These are phyloP conservation scores for Eudorina sp. DNA, from an alignment of 139 green algal species.

Conservation along the genomic window DNA sequence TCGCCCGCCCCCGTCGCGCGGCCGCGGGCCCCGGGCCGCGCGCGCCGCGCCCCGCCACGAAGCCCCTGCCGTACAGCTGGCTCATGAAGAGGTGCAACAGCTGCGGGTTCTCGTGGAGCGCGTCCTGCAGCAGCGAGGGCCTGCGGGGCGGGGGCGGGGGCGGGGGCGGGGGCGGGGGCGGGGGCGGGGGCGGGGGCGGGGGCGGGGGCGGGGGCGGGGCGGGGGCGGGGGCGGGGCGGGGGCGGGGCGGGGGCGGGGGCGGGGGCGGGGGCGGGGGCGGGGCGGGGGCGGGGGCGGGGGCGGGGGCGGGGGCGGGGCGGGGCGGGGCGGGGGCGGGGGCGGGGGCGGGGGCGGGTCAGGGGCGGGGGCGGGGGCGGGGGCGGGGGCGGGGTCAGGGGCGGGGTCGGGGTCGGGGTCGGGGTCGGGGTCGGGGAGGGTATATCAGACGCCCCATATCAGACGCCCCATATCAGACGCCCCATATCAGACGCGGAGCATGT, in stretches of 20 bases:
- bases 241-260: no score
- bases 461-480: no score
- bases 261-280: neutral
- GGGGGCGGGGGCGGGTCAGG: no score
- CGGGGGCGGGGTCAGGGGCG: no score
- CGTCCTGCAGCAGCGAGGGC: conserved; percentile 41
- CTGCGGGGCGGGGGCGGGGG: neutral
- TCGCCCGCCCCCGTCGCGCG: neutral
- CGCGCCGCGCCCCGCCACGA: neutral
- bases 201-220: neutral
- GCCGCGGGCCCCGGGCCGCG: neutral
- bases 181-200: neutral
- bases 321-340: no score
- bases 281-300: neutral
- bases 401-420: no score
- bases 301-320: neutral
- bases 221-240: no score
- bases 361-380: no score
- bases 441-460: no score
- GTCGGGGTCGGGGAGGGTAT: no score
- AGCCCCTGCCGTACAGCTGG: conserved; percentile 52
- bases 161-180: conserved; percentile 14
- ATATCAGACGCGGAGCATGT: neutral
- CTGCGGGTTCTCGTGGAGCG: conserved; percentile 68
- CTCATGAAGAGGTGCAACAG: conserved; percentile 58